Evolutionary conservation across 73 alveolate genomes (phyloP).

Genomic region (Urostyla sp.): DNA sequence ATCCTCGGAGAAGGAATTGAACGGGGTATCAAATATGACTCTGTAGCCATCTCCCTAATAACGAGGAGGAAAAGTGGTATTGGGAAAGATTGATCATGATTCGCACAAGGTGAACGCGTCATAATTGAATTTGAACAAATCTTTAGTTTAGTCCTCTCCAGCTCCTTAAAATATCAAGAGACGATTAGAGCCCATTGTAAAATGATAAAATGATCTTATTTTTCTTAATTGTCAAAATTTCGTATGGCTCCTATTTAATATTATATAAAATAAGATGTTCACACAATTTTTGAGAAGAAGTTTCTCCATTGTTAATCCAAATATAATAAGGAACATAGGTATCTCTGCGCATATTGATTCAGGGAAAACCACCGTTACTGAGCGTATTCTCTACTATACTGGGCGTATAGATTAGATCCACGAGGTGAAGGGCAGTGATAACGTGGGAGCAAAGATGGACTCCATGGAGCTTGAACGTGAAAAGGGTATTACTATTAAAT

Average conservation of each 20-base stretch:
- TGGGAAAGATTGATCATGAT: too few species aligned
- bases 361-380: slow-evolving; percentile 96
- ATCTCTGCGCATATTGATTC: slow-evolving; percentile 97
- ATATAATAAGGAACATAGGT: slow-evolving; percentile 84
- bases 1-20: too few species aligned
- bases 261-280: too few species aligned
- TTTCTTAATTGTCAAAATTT: too few species aligned
- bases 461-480: slow-evolving; percentile 98
- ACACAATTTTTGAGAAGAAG: slow-evolving; percentile 45
- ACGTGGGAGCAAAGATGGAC: slow-evolving; percentile 99
- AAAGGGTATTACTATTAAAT: slow-evolving; percentile 95
- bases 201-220: too few species aligned
- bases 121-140: not conserved
- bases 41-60: too few species aligned
- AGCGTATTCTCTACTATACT: slow-evolving; percentile 94
- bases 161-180: not conserved
- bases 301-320: slow-evolving; percentile 52
- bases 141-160: not conserved
- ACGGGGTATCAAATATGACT: too few species aligned
- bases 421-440: slow-evolving; percentile 96
- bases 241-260: too few species aligned
- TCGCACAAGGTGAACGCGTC: too few species aligned
- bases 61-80: too few species aligned
- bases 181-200: not conserved
- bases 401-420: slow-evolving; percentile 92